Conservation (phyloP, 345 rosid species). For the Physaria fendleri region DNA sequence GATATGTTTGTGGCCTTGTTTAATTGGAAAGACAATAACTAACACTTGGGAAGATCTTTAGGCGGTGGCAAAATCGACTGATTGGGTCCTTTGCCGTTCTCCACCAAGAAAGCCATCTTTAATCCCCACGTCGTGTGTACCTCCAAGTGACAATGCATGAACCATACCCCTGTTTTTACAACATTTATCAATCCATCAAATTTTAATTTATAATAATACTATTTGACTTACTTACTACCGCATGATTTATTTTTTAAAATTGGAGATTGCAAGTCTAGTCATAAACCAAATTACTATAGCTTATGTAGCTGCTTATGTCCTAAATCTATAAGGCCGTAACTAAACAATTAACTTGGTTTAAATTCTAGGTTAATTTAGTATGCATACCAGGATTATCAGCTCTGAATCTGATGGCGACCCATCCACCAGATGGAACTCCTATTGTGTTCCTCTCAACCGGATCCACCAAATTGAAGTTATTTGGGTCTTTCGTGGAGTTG, state of each 20-base stretch:
- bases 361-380: not conserved
- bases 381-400: slow-evolving; percentile 87
- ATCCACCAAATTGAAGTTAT: slow-evolving; percentile 71
- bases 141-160: slow-evolving; percentile 96
- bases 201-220: not conserved
- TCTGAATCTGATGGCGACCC: slow-evolving; percentile 78
- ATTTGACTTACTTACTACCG: not conserved
- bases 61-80: slow-evolving; percentile 91
- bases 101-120: slow-evolving; percentile 96
- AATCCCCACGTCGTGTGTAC: slow-evolving; percentile 98
- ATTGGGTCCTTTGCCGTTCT: slow-evolving; percentile 82
- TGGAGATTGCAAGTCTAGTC: not conserved
- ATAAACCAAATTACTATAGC: not conserved
- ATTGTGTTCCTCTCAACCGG: slow-evolving; percentile 94
- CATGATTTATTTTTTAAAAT: not conserved
- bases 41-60: slow-evolving; percentile 84
- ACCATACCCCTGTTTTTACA: slow-evolving; percentile 67
- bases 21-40: slow-evolving; percentile 16
- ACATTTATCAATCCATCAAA: slow-evolving; percentile 2
- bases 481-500: slow-evolving; percentile 50
- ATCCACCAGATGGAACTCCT: slow-evolving; percentile 91
- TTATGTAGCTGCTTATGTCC: not conserved
- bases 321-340: not conserved
- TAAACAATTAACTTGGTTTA: not conserved
- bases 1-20: not conserved